These are phyloP conservation scores for Cytospora leucostoma DNA, from an alignment of 2,329 filamentous ascomycete species.

Conservation along the genomic window DNA sequence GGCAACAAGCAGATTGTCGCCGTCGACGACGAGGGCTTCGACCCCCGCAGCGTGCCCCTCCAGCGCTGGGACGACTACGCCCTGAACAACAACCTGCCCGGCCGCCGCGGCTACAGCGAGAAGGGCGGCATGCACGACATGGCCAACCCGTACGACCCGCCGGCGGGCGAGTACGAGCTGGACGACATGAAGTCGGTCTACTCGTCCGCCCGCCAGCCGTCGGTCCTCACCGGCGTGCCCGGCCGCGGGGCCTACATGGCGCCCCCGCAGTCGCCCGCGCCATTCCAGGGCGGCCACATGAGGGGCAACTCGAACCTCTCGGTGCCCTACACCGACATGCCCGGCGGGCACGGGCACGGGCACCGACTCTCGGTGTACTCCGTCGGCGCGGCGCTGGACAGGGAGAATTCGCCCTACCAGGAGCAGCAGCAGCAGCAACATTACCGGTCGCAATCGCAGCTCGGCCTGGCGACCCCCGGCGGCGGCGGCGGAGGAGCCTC, in stretches of 20 bases:
- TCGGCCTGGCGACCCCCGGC: constrained; percentile 36
- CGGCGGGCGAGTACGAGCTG: constrained; percentile 75
- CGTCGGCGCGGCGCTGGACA: constrained; percentile 50
- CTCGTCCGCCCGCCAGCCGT: constrained; percentile 86
- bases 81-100: constrained; percentile 79
- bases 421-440: constrained; percentile 46
- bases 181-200: constrained; percentile 98
- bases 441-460: constrained; percentile 56
- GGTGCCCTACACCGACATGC: constrained; percentile 51
- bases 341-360: constrained; percentile 50
- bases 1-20: constrained; percentile 89
- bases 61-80: constrained; percentile 99
- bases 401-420: constrained; percentile 59
- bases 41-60: constrained; percentile 88
- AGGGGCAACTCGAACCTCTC: constrained; percentile 48
- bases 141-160: constrained; percentile 77
- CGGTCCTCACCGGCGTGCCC: constrained; percentile 82
- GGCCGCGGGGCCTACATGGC: constrained; percentile 69
- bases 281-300: constrained; percentile 57
- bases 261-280: constrained; percentile 77
- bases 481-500: constrained; percentile 28
- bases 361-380: constrained; percentile 72
- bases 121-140: constrained; percentile 63
- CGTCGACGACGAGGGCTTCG: constrained; percentile 80
- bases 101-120: constrained; percentile 74